Evolutionary conservation across 768 basidiomycete species (phyloP).

Genomic region (Tylopilus intermedius): DNA sequence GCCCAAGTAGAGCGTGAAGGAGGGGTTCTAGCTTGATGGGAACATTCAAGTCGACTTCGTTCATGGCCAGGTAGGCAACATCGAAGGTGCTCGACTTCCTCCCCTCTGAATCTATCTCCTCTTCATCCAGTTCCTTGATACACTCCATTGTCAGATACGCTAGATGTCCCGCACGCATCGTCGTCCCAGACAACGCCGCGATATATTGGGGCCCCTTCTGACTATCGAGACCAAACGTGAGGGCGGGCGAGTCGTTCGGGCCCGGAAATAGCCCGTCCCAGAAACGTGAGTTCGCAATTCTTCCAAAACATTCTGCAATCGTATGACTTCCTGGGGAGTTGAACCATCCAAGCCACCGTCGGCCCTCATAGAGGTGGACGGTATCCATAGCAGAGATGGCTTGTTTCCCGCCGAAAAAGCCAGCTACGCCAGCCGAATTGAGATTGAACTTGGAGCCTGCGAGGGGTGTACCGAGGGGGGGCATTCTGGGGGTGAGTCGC

Average conservation of each 20-base stretch:
- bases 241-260: constrained; percentile 22
- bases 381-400: constrained; percentile 33
- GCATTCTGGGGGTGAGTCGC: background rate
- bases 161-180: constrained; percentile 25
- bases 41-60: background rate
- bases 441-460: background rate
- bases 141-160: constrained; percentile 23
- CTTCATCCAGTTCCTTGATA: constrained; percentile 1
- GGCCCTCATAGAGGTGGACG: constrained; percentile 28
- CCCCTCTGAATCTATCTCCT: background rate
- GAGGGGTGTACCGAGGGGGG: background rate
- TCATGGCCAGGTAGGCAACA: background rate
- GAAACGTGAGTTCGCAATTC: constrained; percentile 27
- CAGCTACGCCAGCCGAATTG: constrained; percentile 31
- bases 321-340: constrained; percentile 35
- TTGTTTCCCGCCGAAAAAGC: constrained; percentile 35
- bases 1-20: constrained; percentile 11
- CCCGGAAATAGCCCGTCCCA: constrained; percentile 34
- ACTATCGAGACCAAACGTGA: constrained; percentile 28
- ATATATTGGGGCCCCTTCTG: constrained; percentile 26
- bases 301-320: constrained; percentile 30
- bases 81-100: background rate
- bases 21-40: constrained; percentile 1
- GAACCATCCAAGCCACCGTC: constrained; percentile 34
- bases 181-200: constrained; percentile 28